Conservation (phyloP, 768 basidiomycete genomes). For the Suillus occidentalis region DNA sequence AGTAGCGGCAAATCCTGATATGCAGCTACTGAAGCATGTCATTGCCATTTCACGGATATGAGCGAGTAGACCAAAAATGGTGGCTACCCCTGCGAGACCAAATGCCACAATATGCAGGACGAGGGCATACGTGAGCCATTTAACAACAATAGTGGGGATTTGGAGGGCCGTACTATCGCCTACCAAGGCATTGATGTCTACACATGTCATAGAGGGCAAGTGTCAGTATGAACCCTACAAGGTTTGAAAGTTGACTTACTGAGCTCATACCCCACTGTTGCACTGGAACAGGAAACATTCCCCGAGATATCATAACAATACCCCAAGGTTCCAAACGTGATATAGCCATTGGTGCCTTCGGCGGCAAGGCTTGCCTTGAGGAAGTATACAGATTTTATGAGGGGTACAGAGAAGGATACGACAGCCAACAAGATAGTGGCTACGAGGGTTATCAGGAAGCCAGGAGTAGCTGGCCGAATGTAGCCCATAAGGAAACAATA, state of each 20-base stretch:
- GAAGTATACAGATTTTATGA: constrained; percentile 87
- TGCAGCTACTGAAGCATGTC: constrained; percentile 76
- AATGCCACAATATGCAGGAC: constrained; percentile 91
- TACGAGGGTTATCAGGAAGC: constrained; percentile 78
- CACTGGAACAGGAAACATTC: constrained; percentile 70
- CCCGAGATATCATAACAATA: constrained; percentile 69
- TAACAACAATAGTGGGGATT: constrained; percentile 81
- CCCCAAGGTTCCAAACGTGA: constrained; percentile 88
- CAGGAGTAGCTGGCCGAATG: constrained; percentile 87
- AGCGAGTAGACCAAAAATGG: constrained; percentile 83
- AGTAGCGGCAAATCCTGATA: constrained; percentile 79
- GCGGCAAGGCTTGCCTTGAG: constrained; percentile 67
- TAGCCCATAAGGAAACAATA: constrained; percentile 46
- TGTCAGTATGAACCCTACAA: constrained; percentile 1
- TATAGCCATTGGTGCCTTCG: constrained; percentile 50
- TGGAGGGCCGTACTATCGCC: constrained; percentile 63
- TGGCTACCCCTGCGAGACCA: constrained; percentile 63
- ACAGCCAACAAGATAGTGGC: constrained; percentile 79
- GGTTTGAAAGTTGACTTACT: constrained; percentile 49
- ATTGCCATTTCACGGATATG: constrained; percentile 87
- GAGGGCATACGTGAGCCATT: constrained; percentile 95
- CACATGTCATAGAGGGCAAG: neutral
- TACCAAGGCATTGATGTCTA: constrained; percentile 83
- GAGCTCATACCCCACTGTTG: constrained; percentile 84
- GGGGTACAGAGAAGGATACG: constrained; percentile 89